These are phyloP conservation scores for Alternaria postmessia DNA, from an alignment of 2,329 filamentous ascomycete genomes.

Conservation along the genomic window DNA sequence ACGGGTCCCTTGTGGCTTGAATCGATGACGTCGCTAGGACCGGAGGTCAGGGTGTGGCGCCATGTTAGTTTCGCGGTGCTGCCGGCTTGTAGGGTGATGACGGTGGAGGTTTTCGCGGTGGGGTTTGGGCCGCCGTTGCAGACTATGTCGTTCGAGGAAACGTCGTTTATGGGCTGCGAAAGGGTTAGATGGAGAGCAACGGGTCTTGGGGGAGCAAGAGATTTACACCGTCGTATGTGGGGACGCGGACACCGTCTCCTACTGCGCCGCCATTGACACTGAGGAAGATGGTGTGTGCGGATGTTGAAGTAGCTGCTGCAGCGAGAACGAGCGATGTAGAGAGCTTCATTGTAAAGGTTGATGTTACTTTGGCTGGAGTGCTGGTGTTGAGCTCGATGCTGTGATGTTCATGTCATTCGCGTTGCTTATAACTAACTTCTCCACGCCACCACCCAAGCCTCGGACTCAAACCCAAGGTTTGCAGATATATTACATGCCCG, in stretches of 20 bases:
- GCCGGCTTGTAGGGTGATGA: constrained; percentile 56
- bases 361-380: background rate
- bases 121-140: constrained; percentile 68
- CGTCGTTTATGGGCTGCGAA: constrained; percentile 60
- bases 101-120: constrained; percentile 37
- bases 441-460: background rate
- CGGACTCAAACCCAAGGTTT: constrained; percentile 8
- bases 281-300: constrained; percentile 62
- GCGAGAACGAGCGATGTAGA: constrained; percentile 35
- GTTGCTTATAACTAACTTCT: constrained; percentile 15
- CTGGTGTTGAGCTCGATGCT: background rate
- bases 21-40: constrained; percentile 64
- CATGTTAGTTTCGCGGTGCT: constrained; percentile 63
- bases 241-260: constrained; percentile 61
- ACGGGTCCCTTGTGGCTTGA: constrained; percentile 64
- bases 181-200: background rate
- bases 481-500: background rate
- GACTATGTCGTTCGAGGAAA: constrained; percentile 62
- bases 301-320: constrained; percentile 46
- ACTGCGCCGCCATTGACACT: constrained; percentile 58
- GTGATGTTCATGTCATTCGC: too few species aligned
- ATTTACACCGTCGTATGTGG: constrained; percentile 48
- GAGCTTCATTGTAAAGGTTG: constrained; percentile 36
- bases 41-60: constrained; percentile 63
- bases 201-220: background rate